phyloP scores from a whole-genome alignment of 108 stramenopile species.

The Fistulifera pelliculosa region DNA sequence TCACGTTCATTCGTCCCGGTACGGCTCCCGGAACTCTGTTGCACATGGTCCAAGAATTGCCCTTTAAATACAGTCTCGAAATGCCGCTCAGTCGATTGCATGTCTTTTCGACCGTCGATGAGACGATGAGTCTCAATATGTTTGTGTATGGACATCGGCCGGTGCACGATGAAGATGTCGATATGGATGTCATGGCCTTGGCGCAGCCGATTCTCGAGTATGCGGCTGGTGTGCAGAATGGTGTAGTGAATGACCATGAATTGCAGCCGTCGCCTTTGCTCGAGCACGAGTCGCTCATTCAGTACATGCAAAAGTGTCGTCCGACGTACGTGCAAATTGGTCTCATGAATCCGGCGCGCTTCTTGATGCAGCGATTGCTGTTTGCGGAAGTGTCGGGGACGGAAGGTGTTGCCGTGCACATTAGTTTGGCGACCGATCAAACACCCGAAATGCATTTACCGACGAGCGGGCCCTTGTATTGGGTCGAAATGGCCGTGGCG shows the following conservation, averaged over 20 bases:
- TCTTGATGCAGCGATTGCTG: constrained; percentile 66
- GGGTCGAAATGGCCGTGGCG: constrained; percentile 90
- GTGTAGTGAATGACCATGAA: constrained; percentile 11
- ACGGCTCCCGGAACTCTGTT: constrained; percentile 71
- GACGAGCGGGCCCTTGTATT: constrained; percentile 37
- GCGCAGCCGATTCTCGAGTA: constrained; percentile 39
- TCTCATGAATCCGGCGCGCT: constrained; percentile 60
- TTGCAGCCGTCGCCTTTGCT: constrained; percentile 32
- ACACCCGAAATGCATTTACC: no score
- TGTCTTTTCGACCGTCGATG: constrained; percentile 83
- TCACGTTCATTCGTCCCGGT: constrained; percentile 82
- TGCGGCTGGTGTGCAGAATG: constrained; percentile 47
- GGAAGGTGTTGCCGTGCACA: constrained; percentile 78
- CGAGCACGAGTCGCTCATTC: constrained; percentile 41
- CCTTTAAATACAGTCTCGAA: constrained; percentile 31
- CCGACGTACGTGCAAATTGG: constrained; percentile 60
- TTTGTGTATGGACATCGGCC: constrained; percentile 68
- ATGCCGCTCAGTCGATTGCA: constrained; percentile 70
- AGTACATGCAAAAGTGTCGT: constrained; percentile 73
- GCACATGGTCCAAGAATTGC: constrained; percentile 70
- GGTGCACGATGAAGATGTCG: no score
- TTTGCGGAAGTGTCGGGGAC: constrained; percentile 78
- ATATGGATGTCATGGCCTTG: background rate
- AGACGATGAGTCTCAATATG: constrained; percentile 82
- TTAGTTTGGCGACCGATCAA: constrained; percentile 40